Evolutionary conservation across 2,329 filamentous ascomycete species (phyloP).

Genomic region (Colletotrichum kahawae): DNA sequence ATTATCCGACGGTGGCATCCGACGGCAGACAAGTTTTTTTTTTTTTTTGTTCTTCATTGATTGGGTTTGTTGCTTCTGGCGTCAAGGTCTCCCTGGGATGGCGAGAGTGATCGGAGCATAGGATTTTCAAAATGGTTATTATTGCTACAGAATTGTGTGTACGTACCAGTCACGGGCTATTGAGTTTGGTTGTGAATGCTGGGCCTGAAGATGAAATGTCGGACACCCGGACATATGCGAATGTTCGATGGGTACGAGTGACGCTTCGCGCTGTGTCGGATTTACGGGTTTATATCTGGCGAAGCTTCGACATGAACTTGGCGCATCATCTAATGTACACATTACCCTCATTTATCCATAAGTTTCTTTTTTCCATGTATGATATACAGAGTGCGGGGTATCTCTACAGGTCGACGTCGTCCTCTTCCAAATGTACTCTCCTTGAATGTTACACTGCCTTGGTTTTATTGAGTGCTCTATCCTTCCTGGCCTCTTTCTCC

Average conservation of each 20-base stretch:
- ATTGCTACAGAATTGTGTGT: not conserved
- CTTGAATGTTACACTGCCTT: constrained; percentile 1
- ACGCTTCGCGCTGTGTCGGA: not conserved
- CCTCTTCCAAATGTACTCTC: not conserved
- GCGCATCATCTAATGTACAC: constrained; percentile 12
- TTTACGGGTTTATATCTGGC: not conserved
- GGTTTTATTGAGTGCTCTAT: constrained; percentile 28
- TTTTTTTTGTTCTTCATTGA: not conserved
- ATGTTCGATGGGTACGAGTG: not conserved
- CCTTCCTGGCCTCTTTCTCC: constrained; percentile 63
- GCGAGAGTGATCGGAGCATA: not conserved
- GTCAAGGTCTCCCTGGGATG: not conserved
- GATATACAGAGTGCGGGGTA: constrained; percentile 18
- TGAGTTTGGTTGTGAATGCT: not conserved
- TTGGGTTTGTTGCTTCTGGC: not conserved
- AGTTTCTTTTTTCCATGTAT: not conserved
- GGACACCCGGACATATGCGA: not conserved
- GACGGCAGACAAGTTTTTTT: not conserved
- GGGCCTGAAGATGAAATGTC: not conserved
- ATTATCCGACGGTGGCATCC: not conserved
- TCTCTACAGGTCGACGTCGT: not conserved
- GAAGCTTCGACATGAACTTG: not conserved
- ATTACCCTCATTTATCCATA: not conserved
- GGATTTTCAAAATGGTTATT: not conserved
- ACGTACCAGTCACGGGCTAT: not conserved